Percentiles rank a stretch among this genome's conserved stretches.
phyloP scores from a whole-genome alignment of 176 grass and related monocot species.

The Zoysia japonica region DNA sequence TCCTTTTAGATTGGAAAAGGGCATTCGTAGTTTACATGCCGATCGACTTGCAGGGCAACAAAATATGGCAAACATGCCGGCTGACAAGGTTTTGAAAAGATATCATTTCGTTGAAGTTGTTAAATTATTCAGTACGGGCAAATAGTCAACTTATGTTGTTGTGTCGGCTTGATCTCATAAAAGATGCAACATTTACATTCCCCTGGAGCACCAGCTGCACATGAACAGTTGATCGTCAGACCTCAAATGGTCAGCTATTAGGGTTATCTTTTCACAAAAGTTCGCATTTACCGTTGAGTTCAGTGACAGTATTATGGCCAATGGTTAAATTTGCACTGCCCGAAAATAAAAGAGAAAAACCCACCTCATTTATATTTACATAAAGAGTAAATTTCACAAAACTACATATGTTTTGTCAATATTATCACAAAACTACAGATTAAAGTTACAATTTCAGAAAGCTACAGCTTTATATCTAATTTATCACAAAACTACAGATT shows the following conservation, averaged over 20 bases:
- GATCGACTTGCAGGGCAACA: background rate
- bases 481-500: too few relatives aligned
- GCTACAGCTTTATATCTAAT: too few relatives aligned
- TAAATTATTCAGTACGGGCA: background rate
- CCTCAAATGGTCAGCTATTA: background rate
- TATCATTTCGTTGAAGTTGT: conserved; percentile 10
- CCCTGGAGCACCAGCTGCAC: too few relatives aligned
- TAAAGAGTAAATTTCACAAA: too few relatives aligned
- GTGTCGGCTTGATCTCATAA: background rate
- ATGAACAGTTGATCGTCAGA: background rate
- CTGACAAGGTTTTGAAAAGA: background rate
- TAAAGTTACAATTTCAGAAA: too few relatives aligned
- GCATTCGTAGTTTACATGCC: background rate
- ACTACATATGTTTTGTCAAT: too few relatives aligned
- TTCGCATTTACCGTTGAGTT: background rate
- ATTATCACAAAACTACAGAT: too few relatives aligned
- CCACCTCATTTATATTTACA: too few relatives aligned
- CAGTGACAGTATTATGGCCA: too few relatives aligned
- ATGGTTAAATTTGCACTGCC: background rate
- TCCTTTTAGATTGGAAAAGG: conserved; percentile 6
- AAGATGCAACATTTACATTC: background rate
- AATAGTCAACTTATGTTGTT: conserved; percentile 10
- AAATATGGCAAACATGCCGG: background rate
- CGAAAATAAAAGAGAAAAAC: background rate
- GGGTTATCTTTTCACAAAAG: background rate